Evolutionary conservation across 371 early-diverging fungal genomes (phyloP), one percentile per base, ranked within the genome.

Genomic region (Parasitella parasitica): DNA sequence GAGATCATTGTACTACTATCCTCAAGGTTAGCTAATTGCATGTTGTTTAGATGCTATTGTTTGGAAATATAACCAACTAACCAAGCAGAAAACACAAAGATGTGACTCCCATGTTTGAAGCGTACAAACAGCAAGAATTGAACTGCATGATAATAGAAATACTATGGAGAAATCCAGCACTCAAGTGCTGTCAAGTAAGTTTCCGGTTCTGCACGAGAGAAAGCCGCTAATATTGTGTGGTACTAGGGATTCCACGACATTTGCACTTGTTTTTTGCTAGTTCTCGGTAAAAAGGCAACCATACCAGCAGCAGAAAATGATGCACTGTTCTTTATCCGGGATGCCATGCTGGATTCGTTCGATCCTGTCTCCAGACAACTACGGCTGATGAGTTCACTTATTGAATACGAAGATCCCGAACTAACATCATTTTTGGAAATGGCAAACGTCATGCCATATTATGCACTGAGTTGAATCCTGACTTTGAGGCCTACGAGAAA

Each of bases 381-480:
- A 15, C 63, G 71, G 13, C 46, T 81, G 28, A 81, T 81, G 77
- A 76, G 73, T 32, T 75, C 82, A 1, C 57, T 81, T 26, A 69
- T 81, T 4, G 74, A 78, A 64, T 76, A 75, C 27, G 82, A 78
- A 59, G 82, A 81, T 61, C 49, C 66, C 4, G 63, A 71, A 52
- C 56, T 80, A 16, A 64, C 72, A 4, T 54, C 57, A 15, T 74
- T 69, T 66, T 49, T 77, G 20, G 77, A 80, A 54, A 65, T 56
- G 79, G 66, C 68, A 36, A 73, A 77, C 36, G 78, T 91, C 16
- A 86, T 88, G 63, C 91, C 94, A 15, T 91, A 88, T 67, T 95
- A 91, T 71, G 89, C 89, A 12, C 66, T 95, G 36, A 88, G 90
- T 64, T 94, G 94, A 86, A 90, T 22, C 95, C 94, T 68, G 89